Base-by-base conservation (phyloP, 2,329 filamentous ascomycete genomes). In the Annulohypoxylon truncatum region DNA sequence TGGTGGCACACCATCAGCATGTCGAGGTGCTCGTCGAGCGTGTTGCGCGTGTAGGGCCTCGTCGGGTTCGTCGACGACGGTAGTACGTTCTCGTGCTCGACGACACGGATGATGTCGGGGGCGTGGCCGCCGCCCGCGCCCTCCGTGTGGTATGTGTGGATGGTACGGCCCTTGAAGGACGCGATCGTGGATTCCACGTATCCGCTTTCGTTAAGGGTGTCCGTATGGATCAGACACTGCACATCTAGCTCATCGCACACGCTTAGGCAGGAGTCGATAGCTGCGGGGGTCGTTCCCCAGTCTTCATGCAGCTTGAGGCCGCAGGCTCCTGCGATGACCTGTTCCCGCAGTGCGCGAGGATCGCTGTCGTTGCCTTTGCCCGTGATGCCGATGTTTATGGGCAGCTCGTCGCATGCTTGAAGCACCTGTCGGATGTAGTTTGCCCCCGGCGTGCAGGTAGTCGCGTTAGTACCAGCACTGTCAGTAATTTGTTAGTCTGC, bases 1-100 rank as follows among this genome's bases (percentile, higher is more conserved):
- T 98, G 95, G 79, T 98, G 95, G 83, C 95, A 98, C 35, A 97
- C 93, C 95, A 97, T 97, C 48, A 97, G 83, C 95, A 98, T 98
- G 81, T 98, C 95, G 12, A 97, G 87, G 80, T 98, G 95, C 80
- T 98, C 95, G 76, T 97, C 95, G 0, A 98, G 86, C 0, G 95
- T 98, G 82, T 98, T 97, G 70, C 86, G 84, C 1, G 95, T 98
- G 79, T 90, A 97, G 0, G 95, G 95, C 1, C 94, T 85, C 1
- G 95, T 98, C 0, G 95, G 95, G 77, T 97, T 98, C 0, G 95
- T 98, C 48, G 91, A 95, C 4, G 90, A 93, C 0, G 95, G 95
- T 0, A 98, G 86, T 1, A 98, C 94, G 76, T 98, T 96, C 50
- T 87, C 80, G 74, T 94, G 90, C 78, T 96, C 93, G 9, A 97